Conservation (phyloP, 2,329 filamentous ascomycete species). For the Aspergillus melleus region DNA sequence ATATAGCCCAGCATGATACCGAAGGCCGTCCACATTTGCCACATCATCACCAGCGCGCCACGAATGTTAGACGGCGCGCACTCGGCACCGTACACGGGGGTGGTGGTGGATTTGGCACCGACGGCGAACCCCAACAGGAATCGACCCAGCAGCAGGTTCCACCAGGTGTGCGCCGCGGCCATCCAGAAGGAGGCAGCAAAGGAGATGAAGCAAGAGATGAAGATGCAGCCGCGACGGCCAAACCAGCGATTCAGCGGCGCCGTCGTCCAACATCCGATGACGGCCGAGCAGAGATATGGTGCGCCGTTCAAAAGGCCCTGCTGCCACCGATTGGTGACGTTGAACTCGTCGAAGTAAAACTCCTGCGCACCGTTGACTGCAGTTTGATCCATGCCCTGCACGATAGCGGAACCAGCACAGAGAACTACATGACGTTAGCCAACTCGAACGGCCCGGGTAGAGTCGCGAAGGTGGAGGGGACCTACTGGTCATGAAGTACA, state of each 20-base stretch:
- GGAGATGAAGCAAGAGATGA: conserved; percentile 43
- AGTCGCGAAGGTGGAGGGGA: too few species aligned
- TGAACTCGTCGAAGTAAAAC: conserved; percentile 28
- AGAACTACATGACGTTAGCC: conserved; percentile 32
- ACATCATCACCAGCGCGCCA: conserved; percentile 54
- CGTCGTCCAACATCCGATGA: conserved; percentile 51
- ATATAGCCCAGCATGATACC: conserved; percentile 51
- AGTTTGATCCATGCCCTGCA: conserved; percentile 56
- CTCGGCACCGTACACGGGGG: conserved; percentile 51
- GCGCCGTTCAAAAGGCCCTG: conserved; percentile 46
- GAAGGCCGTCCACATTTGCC: conserved; percentile 52
- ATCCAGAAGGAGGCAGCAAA: conserved; percentile 45
- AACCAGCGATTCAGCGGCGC: conserved; percentile 48
- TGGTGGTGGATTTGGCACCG: conserved; percentile 46
- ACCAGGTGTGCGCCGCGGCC: conserved; percentile 44
- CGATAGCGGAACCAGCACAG: conserved; percentile 55
- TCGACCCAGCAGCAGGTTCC: conserved; percentile 43
- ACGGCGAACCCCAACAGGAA: conserved; percentile 46
- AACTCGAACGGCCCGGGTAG: too few species aligned
- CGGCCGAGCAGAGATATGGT: conserved; percentile 46
- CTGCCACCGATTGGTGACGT: conserved; percentile 22
- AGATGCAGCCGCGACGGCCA: conserved; percentile 49
- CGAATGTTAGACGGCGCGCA: conserved; percentile 51
- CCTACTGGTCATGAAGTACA: conserved; percentile 50
- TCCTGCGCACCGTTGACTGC: conserved; percentile 50